A percentile compares a stretch with the other conserved stretches of the same genome.
These are phyloP conservation scores for Saccharomyces hybrid DNA, from an alignment of 1,139 yeast genomes.

Conservation along the genomic window DNA sequence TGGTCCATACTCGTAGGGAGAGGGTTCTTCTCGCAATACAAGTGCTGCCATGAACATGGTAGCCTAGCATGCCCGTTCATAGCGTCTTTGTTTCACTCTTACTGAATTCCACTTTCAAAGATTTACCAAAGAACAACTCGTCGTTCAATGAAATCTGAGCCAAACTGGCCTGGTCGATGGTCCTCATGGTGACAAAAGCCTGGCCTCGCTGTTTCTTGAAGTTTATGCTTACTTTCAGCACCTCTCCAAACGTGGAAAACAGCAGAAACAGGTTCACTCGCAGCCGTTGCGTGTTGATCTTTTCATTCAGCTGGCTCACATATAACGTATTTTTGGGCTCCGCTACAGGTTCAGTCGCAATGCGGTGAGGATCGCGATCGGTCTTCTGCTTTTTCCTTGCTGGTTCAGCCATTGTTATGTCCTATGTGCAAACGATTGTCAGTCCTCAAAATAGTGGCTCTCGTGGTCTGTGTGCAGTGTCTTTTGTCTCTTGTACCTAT, in stretches of 20 bases:
- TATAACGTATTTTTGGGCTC: slow-evolving; percentile 25
- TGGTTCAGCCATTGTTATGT: not conserved
- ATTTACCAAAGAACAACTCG: slow-evolving; percentile 25
- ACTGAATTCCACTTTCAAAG: slow-evolving; percentile 21
- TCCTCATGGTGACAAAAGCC: slow-evolving; percentile 26
- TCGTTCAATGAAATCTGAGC: slow-evolving; percentile 23
- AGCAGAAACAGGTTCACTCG: slow-evolving; percentile 24
- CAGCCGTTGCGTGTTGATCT: slow-evolving; percentile 16
- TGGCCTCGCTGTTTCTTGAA: slow-evolving; percentile 22
- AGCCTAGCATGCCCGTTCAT: not conserved
- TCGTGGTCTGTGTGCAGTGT: not conserved
- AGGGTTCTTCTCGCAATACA: not conserved
- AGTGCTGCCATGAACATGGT: not conserved
- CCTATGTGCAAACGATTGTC: not conserved
- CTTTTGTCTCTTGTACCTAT: not conserved
- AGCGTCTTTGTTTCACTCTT: slow-evolving; percentile 12
- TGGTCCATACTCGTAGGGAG: no score
- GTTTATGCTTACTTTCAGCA: slow-evolving; percentile 21
- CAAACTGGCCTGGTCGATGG: slow-evolving; percentile 27
- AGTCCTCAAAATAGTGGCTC: not conserved
- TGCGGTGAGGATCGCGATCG: slow-evolving; percentile 24
- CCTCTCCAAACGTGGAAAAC: slow-evolving; percentile 31
- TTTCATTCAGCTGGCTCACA: slow-evolving; percentile 23
- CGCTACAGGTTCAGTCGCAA: not conserved
- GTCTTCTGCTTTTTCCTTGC: slow-evolving; percentile 1